Percentiles rank a stretch among this genome's conserved stretches.
Conservation (phyloP, 441 rosid species). For the Aleurites moluccanus region DNA sequence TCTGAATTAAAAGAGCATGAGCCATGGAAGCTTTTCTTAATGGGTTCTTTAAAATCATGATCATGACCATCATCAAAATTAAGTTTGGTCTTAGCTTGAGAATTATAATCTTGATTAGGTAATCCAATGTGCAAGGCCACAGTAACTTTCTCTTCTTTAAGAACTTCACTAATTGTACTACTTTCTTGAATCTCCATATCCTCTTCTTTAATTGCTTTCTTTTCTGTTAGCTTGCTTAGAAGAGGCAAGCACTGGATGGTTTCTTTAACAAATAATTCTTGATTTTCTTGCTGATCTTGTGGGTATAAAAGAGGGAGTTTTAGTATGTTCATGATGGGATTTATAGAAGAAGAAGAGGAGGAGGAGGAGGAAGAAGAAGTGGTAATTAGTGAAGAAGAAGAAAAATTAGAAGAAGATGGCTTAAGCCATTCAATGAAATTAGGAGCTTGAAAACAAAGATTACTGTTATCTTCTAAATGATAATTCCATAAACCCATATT, state of each 20-base stretch:
- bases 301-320: constrained; percentile 33
- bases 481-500: constrained; percentile 59
- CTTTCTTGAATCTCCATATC: constrained; percentile 31
- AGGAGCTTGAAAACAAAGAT: constrained; percentile 41
- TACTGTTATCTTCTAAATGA: constrained; percentile 39
- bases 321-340: constrained; percentile 33
- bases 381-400: constrained; percentile 42
- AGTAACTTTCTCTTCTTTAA: constrained; percentile 41
- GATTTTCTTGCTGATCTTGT: constrained; percentile 32
- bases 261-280: constrained; percentile 24
- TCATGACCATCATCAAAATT: constrained; percentile 20
- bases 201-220: constrained; percentile 37
- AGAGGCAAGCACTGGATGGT: constrained; percentile 74
- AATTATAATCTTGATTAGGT: constrained; percentile 41
- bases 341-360: constrained; percentile 8
- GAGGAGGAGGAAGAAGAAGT: constrained; percentile 4
- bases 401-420: constrained; percentile 44
- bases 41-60: not conserved
- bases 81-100: constrained; percentile 31
- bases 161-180: not conserved
- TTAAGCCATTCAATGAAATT: constrained; percentile 91
- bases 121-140: constrained; percentile 87
- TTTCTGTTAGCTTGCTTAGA: constrained; percentile 59
- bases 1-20: constrained; percentile 40
- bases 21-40: constrained; percentile 38